phyloP scores from a whole-genome alignment of 768 basidiomycete species.

The Imleria badia region DNA sequence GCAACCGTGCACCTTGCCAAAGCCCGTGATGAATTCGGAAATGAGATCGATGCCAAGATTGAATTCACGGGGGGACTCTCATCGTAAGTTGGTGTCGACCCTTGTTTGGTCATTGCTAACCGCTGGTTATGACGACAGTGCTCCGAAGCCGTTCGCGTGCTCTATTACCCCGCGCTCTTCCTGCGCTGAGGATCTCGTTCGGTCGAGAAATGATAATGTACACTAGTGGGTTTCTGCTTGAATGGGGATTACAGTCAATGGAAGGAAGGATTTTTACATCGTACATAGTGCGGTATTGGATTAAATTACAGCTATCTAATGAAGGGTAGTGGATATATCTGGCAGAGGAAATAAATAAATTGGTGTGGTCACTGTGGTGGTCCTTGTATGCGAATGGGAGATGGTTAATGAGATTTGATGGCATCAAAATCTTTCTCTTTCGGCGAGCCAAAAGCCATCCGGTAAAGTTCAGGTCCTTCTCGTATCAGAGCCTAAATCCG shows the following conservation, averaged over 20 bases:
- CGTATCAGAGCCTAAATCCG: constrained; percentile 62
- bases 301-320: constrained; percentile 4
- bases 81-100: constrained; percentile 7
- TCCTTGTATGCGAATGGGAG: neutral
- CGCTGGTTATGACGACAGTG: constrained; percentile 2
- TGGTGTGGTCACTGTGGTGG: neutral
- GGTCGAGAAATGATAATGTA: neutral
- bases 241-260: neutral
- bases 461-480: constrained; percentile 76
- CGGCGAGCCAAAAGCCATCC: constrained; percentile 38
- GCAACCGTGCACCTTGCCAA: constrained; percentile 29
- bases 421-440: constrained; percentile 8
- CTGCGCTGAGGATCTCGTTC: constrained; percentile 15
- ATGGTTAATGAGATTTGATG: constrained; percentile 3
- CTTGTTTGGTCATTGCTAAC: neutral
- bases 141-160: constrained; percentile 28
- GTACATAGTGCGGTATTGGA: neutral
- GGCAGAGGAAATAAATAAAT: neutral
- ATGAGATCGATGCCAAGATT: constrained; percentile 24
- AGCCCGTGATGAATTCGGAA: constrained; percentile 29
- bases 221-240: neutral
- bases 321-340: constrained; percentile 4
- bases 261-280: neutral
- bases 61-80: constrained; percentile 26
- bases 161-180: constrained; percentile 19